phyloP scores from a whole-genome alignment of 2,329 filamentous ascomycete species.

The Biscogniauxia mediterranea region DNA sequence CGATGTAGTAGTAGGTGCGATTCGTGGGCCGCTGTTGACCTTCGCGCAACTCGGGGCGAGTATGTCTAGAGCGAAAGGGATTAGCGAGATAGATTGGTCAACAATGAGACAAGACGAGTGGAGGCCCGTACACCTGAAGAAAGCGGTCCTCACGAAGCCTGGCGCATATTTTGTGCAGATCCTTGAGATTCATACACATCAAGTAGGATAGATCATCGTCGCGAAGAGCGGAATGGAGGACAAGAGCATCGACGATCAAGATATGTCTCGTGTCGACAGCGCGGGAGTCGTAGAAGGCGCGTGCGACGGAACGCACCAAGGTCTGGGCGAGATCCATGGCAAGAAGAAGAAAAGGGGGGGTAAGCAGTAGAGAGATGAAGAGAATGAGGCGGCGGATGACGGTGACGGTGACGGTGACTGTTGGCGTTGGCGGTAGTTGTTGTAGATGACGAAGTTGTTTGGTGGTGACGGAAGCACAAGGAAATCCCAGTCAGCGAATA shows the following conservation, averaged over 20 bases:
- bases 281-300: constrained; percentile 74
- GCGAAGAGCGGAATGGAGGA: constrained; percentile 73
- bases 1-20: constrained; percentile 95
- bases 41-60: constrained; percentile 74
- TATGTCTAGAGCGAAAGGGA: constrained; percentile 48
- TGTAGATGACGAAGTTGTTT: not conserved
- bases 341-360: not conserved
- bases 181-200: constrained; percentile 86
- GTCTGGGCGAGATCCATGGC: constrained; percentile 53
- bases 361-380: not conserved
- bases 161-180: constrained; percentile 85
- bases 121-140: constrained; percentile 65
- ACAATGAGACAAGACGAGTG: constrained; percentile 2
- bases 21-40: constrained; percentile 79
- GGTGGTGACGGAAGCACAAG: not conserved
- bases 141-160: constrained; percentile 84
- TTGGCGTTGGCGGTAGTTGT: too few species aligned
- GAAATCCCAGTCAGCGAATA: not conserved
- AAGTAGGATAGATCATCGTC: constrained; percentile 86
- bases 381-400: not conserved
- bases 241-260: constrained; percentile 73
- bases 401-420: too few species aligned
- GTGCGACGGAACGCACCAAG: constrained; percentile 79
- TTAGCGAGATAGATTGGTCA: constrained; percentile 7
- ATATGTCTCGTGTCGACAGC: constrained; percentile 64